A percentile compares a stretch with the other conserved stretches of the same genome.
Conservation (phyloP, 2,329 filamentous ascomycete species). For the Davidsoniella virescens region DNA sequence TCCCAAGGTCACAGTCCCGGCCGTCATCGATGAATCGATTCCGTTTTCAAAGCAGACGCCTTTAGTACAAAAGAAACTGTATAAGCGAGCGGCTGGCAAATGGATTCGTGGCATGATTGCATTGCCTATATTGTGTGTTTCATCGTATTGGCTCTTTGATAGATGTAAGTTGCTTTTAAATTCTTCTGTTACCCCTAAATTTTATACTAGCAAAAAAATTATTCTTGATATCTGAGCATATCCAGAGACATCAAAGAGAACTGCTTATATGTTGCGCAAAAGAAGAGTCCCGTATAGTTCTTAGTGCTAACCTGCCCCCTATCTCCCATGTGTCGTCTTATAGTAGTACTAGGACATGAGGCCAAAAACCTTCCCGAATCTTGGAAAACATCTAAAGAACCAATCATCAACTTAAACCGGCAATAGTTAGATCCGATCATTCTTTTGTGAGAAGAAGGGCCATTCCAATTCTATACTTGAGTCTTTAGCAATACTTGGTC, state of each 20-base stretch:
- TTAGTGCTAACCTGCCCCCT: neutral
- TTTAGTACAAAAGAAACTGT: conserved; percentile 10
- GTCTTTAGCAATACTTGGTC: too few relatives aligned
- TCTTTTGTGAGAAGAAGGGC: too few relatives aligned
- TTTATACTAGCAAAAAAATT: too few relatives aligned
- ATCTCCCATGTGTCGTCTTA: neutral
- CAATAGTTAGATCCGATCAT: too few relatives aligned
- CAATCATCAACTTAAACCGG: too few relatives aligned
- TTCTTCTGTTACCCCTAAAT: neutral
- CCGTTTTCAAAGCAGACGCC: conserved; percentile 10
- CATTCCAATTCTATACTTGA: too few relatives aligned
- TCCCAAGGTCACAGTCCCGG: neutral
- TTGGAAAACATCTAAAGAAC: neutral
- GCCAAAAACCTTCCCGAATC: conserved; percentile 5
- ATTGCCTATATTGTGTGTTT: conserved; percentile 8
- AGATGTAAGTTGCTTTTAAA: conserved; percentile 1
- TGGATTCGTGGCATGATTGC: conserved; percentile 11
- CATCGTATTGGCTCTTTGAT: conserved; percentile 10
- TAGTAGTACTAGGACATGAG: conserved; percentile 4
- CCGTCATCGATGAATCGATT: neutral
- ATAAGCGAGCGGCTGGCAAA: conserved; percentile 8
- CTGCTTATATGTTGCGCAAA: neutral
- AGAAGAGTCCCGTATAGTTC: neutral
- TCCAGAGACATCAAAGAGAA: too few relatives aligned
- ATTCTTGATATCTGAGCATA: too few relatives aligned